A percentile compares a stretch with the other conserved stretches of the same genome.
These are phyloP conservation scores for Mrakia gelida DNA, from an alignment of 768 basidiomycete species.

Conservation along the genomic window DNA sequence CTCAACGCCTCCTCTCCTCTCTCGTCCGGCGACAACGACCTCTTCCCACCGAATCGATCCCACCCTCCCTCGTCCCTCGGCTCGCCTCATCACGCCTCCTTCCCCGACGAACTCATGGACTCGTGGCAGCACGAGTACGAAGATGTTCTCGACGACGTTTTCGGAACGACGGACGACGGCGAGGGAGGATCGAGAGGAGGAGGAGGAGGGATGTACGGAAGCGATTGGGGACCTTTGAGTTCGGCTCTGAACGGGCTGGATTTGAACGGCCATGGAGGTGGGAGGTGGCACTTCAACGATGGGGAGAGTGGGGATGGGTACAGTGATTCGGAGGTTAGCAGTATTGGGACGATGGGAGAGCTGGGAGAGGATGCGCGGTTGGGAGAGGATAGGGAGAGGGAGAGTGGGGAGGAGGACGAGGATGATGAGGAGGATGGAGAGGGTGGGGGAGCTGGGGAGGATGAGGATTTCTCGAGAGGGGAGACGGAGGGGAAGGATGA, in stretches of 20 bases:
- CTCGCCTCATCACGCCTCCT: conserved; percentile 33
- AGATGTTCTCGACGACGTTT: conserved; percentile 63
- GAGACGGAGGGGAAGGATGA: conserved; percentile 13
- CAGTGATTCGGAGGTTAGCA: conserved; percentile 85
- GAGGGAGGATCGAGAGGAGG: conserved; percentile 39
- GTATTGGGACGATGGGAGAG: conserved; percentile 83
- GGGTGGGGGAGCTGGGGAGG: conserved; percentile 57
- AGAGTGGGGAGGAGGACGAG: conserved; percentile 33
- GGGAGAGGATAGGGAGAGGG: conserved; percentile 47
- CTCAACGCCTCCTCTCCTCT: conserved; percentile 38
- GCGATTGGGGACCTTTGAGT: conserved; percentile 35
- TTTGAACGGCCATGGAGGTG: conserved; percentile 66
- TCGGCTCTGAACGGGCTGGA: conserved; percentile 32
- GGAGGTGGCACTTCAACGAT: conserved; percentile 63
- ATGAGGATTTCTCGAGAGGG: conserved; percentile 35
- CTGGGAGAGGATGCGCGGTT: conserved; percentile 73
- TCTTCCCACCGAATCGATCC: conserved; percentile 89
- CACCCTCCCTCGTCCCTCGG: conserved; percentile 73
- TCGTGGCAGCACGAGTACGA: conserved; percentile 92
- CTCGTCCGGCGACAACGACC: conserved; percentile 68
- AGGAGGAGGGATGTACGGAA: conserved; percentile 13
- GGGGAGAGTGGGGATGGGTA: conserved; percentile 51
- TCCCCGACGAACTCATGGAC: conserved; percentile 68
- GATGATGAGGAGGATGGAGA: conserved; percentile 32
- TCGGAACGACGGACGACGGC: conserved; percentile 41